phyloP scores from a whole-genome alignment of 257 asterid species.

The Plantago ovata region DNA sequence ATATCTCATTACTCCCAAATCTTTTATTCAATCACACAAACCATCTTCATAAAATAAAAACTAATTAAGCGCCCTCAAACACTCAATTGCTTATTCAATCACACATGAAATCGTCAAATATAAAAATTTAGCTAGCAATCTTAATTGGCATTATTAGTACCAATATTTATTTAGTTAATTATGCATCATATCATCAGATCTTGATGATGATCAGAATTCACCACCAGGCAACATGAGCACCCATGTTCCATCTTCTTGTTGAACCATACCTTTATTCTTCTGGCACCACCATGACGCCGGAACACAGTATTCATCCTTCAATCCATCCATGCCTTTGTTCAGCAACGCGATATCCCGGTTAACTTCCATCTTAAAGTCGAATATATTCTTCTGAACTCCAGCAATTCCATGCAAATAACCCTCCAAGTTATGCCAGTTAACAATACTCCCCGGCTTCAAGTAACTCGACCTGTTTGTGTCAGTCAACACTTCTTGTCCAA shows the following conservation, averaged over 20 bases:
- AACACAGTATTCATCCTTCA: conserved; percentile 31
- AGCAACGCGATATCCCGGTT: conserved; percentile 36
- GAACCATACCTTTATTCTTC: conserved; percentile 47
- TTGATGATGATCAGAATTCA: no score
- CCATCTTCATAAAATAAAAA: no score
- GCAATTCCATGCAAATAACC: conserved; percentile 47
- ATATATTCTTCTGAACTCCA: conserved; percentile 26
- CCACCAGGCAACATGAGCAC: conserved; percentile 10
- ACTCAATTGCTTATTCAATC: no score
- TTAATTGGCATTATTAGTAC: neutral
- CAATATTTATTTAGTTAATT: no score
- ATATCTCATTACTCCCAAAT: no score
- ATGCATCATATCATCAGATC: no score
- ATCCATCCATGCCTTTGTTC: conserved; percentile 29
- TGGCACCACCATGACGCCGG: conserved; percentile 43
- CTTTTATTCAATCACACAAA: no score
- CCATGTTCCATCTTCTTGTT: conserved; percentile 31
- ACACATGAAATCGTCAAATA: no score
- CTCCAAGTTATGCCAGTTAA: conserved; percentile 44
- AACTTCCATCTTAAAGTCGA: conserved; percentile 23
- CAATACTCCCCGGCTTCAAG: conserved; percentile 23
- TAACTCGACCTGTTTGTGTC: conserved; percentile 21
- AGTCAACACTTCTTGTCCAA: conserved; percentile 24
- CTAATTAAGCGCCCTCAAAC: no score
- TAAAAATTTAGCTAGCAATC: neutral